Base-by-base conservation (phyloP, 352 stramenopile species). In the Phytophthora crassamura region DNA sequence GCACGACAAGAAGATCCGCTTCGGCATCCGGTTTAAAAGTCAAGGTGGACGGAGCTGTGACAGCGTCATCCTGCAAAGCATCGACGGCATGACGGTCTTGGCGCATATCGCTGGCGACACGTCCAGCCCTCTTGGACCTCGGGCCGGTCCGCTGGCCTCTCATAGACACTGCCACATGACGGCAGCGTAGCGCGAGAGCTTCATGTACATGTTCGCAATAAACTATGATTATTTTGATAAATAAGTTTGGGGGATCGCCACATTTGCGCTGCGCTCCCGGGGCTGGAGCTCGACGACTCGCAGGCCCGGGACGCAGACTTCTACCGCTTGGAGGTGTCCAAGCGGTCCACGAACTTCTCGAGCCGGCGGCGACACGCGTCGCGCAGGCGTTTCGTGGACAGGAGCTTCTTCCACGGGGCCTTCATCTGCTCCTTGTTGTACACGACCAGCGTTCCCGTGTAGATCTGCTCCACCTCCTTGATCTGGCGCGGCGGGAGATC, bases 381-480 rank as follows among this genome's bases (percentile, higher is more conserved):
- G 53, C 73, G 75, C 35, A 78, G 62, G 12, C 77, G 53, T 39
- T 69, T 69, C 28, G 65, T 64, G 6, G 68, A 75, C 34, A 77
- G 74, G 48, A 91, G 63, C 34, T 72, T 59, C 38, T 81, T 86
- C 69, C 72, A 89, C 14, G 64, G 52, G 28, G 69, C 72, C n/a
- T 59, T 67, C 36, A 68, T 70, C 61, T 77, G 68, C 52, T 92
- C 78, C 47, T 84, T 64, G 43, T 92, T 77, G 73, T 92, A 92
- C 28, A 83, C 50, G n/a, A 92, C 78, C 11, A 92, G 66, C 14
- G 84, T 92, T 18, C 84, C 84, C 20, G 76, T 77, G 69, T 89
- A 89, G 52, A 81, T 63, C 36, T 75, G 65, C 39, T 89, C 65
- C 11, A 82, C 56, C 36, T 73, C 66, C 43, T 76, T 81, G 22